A percentile compares a stretch with the other conserved stretches of the same genome.
Evolutionary conservation across 2,329 filamentous ascomycete species (phyloP).

Genomic region (Hypomyces perniciosus): DNA sequence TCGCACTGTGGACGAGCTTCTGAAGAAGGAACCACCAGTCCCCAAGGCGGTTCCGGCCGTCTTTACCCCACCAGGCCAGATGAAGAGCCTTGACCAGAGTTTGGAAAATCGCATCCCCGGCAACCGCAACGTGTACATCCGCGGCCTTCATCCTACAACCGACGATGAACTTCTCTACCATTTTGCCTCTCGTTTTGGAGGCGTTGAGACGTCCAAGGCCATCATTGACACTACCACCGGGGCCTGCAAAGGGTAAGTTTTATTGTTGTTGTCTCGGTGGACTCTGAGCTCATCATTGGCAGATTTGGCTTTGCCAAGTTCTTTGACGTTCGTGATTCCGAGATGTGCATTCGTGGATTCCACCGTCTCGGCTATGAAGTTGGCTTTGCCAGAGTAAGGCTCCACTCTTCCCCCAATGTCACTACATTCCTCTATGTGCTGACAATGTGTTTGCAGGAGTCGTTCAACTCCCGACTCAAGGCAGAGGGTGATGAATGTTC

Average conservation of each 20-base stretch:
- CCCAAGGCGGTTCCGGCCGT: conserved; percentile 86
- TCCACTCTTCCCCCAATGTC: not conserved
- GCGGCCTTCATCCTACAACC: conserved; percentile 89
- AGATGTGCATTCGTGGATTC: conserved; percentile 94
- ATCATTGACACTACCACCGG: conserved; percentile 94
- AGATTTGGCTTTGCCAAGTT: conserved; percentile 99
- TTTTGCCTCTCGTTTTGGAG: conserved; percentile 83
- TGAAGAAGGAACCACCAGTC: conserved; percentile 73
- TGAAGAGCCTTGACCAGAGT: conserved; percentile 88
- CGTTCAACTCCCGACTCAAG: conserved; percentile 96
- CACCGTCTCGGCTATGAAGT: conserved; percentile 94
- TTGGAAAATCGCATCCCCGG: conserved; percentile 85
- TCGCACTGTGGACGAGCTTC: conserved; percentile 55
- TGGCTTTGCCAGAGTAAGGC: conserved; percentile 80
- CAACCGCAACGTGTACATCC: conserved; percentile 97
- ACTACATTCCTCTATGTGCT: not conserved
- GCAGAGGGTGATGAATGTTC: conserved; percentile 84
- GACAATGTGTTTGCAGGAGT: conserved; percentile 57
- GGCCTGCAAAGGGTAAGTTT: conserved; percentile 84
- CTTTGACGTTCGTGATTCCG: conserved; percentile 76
- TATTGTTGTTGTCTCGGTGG: not conserved
- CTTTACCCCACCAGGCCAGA: conserved; percentile 75
- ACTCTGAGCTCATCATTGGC: conserved; percentile 10
- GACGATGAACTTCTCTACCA: conserved; percentile 81
- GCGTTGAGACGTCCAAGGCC: conserved; percentile 94